Evolutionary conservation across 2,329 filamentous ascomycete species (phyloP).

Genomic region (Penicillium digitatum): DNA sequence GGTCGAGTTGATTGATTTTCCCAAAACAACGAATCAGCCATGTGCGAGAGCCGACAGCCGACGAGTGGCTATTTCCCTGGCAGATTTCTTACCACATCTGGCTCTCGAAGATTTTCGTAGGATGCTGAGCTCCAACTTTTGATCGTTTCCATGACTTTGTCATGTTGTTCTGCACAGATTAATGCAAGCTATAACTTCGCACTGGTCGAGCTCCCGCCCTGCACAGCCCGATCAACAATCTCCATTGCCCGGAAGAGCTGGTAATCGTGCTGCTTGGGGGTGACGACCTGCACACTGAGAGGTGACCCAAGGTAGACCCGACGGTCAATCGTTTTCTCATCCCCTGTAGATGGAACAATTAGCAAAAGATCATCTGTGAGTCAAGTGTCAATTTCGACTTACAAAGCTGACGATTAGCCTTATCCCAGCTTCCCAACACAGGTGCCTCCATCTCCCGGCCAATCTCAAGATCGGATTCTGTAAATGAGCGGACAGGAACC

Average conservation of each 20-base stretch:
- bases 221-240: constrained; percentile 46
- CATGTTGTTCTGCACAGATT: background rate
- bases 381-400: constrained; percentile 20
- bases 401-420: constrained; percentile 57
- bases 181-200: constrained; percentile 21
- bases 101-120: background rate
- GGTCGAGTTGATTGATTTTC: background rate
- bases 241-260: constrained; percentile 53
- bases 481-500: constrained; percentile 53
- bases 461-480: constrained; percentile 49
- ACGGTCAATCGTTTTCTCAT: constrained; percentile 50
- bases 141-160: background rate
- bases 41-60: background rate
- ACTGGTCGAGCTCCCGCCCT: constrained; percentile 3
- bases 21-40: background rate
- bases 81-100: background rate
- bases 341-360: constrained; percentile 29
- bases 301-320: constrained; percentile 53
- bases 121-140: background rate
- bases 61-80: background rate
- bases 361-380: background rate
- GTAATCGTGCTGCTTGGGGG: constrained; percentile 53
- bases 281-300: constrained; percentile 56
- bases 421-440: constrained; percentile 56
- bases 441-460: constrained; percentile 43